Percentiles rank a stretch among this genome's conserved stretches.
Evolutionary conservation across 306 rosid genomes (phyloP).

Genomic region (Amphicarpaea edgeworthii): DNA sequence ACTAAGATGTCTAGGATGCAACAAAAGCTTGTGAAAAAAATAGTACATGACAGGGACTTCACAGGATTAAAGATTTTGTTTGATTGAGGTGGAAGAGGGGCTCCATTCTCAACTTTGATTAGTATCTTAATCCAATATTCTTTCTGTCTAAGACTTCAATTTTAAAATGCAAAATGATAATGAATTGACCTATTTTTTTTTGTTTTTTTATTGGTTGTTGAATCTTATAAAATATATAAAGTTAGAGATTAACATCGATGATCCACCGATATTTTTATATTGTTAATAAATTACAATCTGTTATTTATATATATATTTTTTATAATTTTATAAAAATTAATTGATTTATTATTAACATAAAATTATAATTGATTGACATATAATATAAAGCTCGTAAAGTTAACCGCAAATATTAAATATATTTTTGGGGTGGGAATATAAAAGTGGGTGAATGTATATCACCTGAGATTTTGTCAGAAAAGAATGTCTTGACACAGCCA

Average conservation of each 20-base stretch:
- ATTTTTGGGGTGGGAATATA: slow-evolving; percentile 3
- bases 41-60: slow-evolving; percentile 32
- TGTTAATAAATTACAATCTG: too few relatives aligned
- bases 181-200: slow-evolving; percentile 35
- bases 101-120: slow-evolving; percentile 39
- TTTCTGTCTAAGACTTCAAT: slow-evolving; percentile 17
- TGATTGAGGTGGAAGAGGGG: slow-evolving; percentile 25
- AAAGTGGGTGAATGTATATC: slow-evolving; percentile 23
- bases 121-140: slow-evolving; percentile 43
- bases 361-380: too few relatives aligned
- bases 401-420: slow-evolving; percentile 29
- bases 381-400: too few relatives aligned
- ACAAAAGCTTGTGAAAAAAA: slow-evolving; percentile 39
- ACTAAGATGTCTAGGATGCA: slow-evolving; percentile 38
- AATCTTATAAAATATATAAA: too few relatives aligned
- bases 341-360: too few relatives aligned
- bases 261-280: too few relatives aligned
- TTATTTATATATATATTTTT: too few relatives aligned
- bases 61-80: slow-evolving; percentile 42
- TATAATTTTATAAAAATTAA: too few relatives aligned
- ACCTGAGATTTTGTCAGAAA: slow-evolving; percentile 29
- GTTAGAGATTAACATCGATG: too few relatives aligned
- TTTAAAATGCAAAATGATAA: slow-evolving; percentile 24
- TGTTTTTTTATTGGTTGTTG: slow-evolving; percentile 5
- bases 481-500: slow-evolving; percentile 19